phyloP scores from a whole-genome alignment of 305 asterid species.

The Fraxinus dipetala region DNA sequence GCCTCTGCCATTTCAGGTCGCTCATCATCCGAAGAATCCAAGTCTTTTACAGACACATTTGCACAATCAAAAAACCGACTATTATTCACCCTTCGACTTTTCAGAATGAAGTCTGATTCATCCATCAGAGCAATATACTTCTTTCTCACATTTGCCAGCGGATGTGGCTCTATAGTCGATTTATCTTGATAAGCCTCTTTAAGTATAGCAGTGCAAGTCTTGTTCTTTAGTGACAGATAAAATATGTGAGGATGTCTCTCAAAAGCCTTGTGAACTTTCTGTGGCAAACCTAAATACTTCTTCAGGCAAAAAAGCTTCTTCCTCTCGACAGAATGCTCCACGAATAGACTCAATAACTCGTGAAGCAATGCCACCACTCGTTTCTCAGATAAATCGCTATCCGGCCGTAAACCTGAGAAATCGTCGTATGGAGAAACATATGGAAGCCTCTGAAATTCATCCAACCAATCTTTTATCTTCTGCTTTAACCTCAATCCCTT shows the following conservation, averaged over 20 bases:
- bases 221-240: neutral
- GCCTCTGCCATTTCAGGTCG: no score
- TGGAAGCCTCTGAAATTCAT: neutral
- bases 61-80: no score
- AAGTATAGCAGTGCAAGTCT: neutral
- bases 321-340: neutral
- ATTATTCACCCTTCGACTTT: no score
- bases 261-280: neutral
- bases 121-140: neutral
- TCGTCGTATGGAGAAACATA: neutral
- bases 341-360: neutral
- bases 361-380: neutral
- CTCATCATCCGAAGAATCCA: no score
- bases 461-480: constrained; percentile 66
- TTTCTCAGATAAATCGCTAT: neutral
- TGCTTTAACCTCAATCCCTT: constrained; percentile 75
- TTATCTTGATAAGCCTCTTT: neutral
- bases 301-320: neutral
- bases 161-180: neutral
- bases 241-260: neutral
- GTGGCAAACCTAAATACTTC: neutral
- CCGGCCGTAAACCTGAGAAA: neutral
- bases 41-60: no score
- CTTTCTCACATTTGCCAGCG: neutral
- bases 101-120: neutral